Base-by-base conservation (phyloP, 2,329 filamentous ascomycete genomes). In the Catunica adiposa region DNA sequence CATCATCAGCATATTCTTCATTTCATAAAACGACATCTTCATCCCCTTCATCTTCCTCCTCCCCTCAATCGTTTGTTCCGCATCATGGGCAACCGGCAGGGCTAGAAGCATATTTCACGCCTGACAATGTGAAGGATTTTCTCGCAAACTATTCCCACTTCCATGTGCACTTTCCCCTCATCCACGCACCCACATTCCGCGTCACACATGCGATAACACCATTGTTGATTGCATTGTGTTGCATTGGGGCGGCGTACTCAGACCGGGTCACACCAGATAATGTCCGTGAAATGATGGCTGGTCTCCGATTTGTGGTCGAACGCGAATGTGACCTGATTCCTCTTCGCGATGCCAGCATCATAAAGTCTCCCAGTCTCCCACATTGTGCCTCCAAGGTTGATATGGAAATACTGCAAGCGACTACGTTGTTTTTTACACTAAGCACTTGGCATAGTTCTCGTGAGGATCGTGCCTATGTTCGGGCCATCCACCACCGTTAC, bases 231-330 rank as follows among this genome's bases (percentile, higher is more conserved):
- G 75, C 76, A 59, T 84, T 89, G 73, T 80, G 84, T 63, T 86
- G 81, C 64, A 74, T 86, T 62, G 84, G 84, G 38, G 83, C 84
- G 42, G 84, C 85, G 57, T 89, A 88, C 67, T 86, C 84, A 53
- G 75, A 83, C 55, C 74, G 73, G 59, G 69, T 84, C 59, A 70
- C 72, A 26, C 67, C 80, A 47, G 69, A 73, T 59, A 73, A 84
- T 61, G 80, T 84, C 60, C 79, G 83, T 59, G 77, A 80, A 64
- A 73, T 86, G 66, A 84, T 84, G 74, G 77, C 83, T 58, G 72
- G 78, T 53, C 71, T 82, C 34, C 78, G 78, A 60, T 64, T 72
- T 22, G 77, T 77, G 8, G 72, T 86, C 44, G 71, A 81, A 61
- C 73, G 73, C 51, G 78, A 79, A 52, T 65, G 78, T 71, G 66